phyloP scores from a whole-genome alignment of 352 stramenopile genomes.

The Phytopythium montanum region DNA sequence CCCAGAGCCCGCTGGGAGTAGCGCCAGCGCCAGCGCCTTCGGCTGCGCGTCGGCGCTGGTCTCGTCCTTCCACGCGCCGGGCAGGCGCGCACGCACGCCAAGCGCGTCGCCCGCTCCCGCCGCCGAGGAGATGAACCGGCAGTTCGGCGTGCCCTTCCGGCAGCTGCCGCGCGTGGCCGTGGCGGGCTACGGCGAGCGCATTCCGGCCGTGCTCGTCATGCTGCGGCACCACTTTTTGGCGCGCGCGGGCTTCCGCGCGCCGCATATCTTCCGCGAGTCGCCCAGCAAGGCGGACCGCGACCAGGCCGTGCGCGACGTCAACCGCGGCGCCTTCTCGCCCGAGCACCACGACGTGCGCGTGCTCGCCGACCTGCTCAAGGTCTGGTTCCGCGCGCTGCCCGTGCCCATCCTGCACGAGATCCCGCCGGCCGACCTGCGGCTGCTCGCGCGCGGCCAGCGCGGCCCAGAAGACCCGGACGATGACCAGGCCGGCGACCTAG shows the following conservation, averaged over 20 bases:
- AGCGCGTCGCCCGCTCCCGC: constrained; percentile 3
- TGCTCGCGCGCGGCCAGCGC: constrained; percentile 27
- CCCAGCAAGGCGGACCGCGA: constrained; percentile 85
- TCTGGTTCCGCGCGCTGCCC: constrained; percentile 87
- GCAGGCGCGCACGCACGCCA: constrained; percentile 34
- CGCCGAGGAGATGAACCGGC: constrained; percentile 67
- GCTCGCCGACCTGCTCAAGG: constrained; percentile 86
- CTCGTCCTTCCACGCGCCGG: background rate
- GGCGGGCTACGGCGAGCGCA: constrained; percentile 62
- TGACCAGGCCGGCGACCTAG: background rate
- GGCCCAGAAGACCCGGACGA: background rate
- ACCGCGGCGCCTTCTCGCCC: constrained; percentile 69
- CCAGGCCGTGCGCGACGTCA: constrained; percentile 79
- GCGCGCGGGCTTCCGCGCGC: constrained; percentile 55
- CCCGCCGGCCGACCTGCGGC: constrained; percentile 60
- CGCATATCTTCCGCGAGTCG: constrained; percentile 88
- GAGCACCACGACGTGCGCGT: constrained; percentile 73
- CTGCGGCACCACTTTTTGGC: constrained; percentile 75
- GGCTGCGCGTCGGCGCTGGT: constrained; percentile 7
- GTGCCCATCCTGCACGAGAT: constrained; percentile 83
- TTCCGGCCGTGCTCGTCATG: constrained; percentile 86
- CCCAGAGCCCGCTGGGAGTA: background rate
- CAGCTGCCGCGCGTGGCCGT: constrained; percentile 68
- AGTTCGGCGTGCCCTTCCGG: constrained; percentile 78
- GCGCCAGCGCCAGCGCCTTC: constrained; percentile 2